Conservation (phyloP, 768 basidiomycete genomes). For the Phlebiopsis flavidoalba region DNA sequence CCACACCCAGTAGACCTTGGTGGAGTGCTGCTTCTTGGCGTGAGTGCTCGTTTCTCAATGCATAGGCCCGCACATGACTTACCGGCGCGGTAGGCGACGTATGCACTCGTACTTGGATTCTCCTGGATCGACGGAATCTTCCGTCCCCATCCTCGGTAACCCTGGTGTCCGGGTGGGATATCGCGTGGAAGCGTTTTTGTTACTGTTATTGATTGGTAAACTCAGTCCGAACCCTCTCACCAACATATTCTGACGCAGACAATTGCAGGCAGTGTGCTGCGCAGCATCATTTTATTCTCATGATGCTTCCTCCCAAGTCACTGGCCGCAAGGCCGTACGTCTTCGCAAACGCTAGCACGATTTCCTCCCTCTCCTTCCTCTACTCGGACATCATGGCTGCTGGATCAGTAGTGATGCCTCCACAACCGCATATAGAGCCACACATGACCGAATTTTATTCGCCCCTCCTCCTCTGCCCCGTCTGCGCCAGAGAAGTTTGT, state of each 20-base stretch:
- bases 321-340: conserved; percentile 42
- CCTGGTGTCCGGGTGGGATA: conserved; percentile 47
- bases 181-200: conserved; percentile 50
- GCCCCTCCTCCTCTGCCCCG: too few species aligned
- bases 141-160: conserved; percentile 36
- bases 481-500: conserved; percentile 18
- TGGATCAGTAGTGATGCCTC: conserved; percentile 30
- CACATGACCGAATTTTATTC: too few species aligned
- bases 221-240: neutral
- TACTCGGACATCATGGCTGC: conserved; percentile 38
- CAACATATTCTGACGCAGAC: neutral
- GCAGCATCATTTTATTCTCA: conserved; percentile 48
- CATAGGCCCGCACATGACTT: neutral
- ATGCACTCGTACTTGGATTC: conserved; percentile 46
- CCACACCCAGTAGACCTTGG: conserved; percentile 36
- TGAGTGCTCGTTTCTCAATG: conserved; percentile 22
- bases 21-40: conserved; percentile 32
- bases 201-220: conserved; percentile 43
- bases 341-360: conserved; percentile 35
- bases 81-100: conserved; percentile 29
- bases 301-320: conserved; percentile 48
- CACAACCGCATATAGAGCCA: conserved; percentile 20
- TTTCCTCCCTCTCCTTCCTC: conserved; percentile 34
- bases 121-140: conserved; percentile 52
- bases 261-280: conserved; percentile 35